Evolutionary conservation across 2,329 filamentous ascomycete species (phyloP).

Genomic region (Penicillium sp.): DNA sequence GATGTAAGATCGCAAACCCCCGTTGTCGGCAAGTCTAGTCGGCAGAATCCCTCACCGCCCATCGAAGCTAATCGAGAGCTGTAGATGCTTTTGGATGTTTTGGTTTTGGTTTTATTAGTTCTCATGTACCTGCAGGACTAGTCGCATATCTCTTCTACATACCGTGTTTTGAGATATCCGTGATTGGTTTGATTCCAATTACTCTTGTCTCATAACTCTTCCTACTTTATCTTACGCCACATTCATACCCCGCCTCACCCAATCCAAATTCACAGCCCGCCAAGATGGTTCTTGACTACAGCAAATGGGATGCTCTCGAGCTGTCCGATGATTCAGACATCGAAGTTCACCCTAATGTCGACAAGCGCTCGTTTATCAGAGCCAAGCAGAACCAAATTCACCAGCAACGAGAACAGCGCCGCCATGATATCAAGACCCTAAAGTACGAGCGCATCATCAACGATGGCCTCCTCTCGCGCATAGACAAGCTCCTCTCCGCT

Average conservation of each 20-base stretch:
- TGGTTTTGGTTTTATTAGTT: not conserved
- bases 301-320: constrained; percentile 77
- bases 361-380: constrained; percentile 97
- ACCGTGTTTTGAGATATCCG: too few relatives aligned
- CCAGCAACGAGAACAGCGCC: constrained; percentile 80
- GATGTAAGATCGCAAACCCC: constrained; percentile 12
- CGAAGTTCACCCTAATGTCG: constrained; percentile 97
- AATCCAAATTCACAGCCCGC: constrained; percentile 13
- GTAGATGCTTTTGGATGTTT: constrained; percentile 25
- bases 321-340: constrained; percentile 97
- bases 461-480: constrained; percentile 81
- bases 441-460: constrained; percentile 92
- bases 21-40: constrained; percentile 17
- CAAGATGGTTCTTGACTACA: constrained; percentile 63
- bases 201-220: not conserved
- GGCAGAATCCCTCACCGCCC: constrained; percentile 30
- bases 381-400: constrained; percentile 98
- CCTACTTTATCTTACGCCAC: constrained; percentile 10
- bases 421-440: constrained; percentile 83
- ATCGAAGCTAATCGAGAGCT: constrained; percentile 37
- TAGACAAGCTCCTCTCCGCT: constrained; percentile 73
- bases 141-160: not conserved
- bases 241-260: constrained; percentile 16
- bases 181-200: not conserved
- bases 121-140: not conserved